Percentiles rank a stretch among this genome's conserved stretches.
Conservation (phyloP, 2,329 filamentous ascomycete species). For the Bertia moriformis region DNA sequence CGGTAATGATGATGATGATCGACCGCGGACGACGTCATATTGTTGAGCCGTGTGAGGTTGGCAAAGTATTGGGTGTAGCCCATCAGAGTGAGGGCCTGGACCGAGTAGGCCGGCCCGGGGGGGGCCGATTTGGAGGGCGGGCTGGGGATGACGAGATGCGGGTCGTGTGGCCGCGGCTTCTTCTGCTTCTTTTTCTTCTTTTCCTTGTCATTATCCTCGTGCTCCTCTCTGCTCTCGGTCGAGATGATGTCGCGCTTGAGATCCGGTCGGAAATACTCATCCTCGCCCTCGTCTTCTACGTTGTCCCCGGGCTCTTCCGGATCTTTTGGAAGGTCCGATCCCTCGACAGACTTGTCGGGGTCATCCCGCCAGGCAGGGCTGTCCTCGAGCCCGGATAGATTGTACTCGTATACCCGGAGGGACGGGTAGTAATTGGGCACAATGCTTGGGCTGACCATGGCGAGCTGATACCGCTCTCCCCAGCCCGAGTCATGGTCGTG, state of each 20-base stretch:
- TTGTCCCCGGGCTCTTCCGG: slow-evolving; percentile 8
- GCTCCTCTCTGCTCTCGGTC: slow-evolving; percentile 14
- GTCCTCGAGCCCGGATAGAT: slow-evolving; percentile 47
- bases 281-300: slow-evolving; percentile 6
- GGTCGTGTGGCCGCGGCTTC: slow-evolving; percentile 34
- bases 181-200: slow-evolving; percentile 25
- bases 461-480: background rate
- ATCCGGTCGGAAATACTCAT: slow-evolving; percentile 10
- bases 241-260: slow-evolving; percentile 12
- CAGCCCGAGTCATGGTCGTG: background rate
- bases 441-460: background rate
- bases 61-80: slow-evolving; percentile 85
- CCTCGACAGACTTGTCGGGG: slow-evolving; percentile 3
- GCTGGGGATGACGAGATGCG: slow-evolving; percentile 50
- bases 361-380: slow-evolving; percentile 24
- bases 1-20: slow-evolving; percentile 10
- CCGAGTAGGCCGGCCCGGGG: slow-evolving; percentile 80
- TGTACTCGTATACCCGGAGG: background rate
- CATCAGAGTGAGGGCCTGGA: slow-evolving; percentile 64
- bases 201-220: slow-evolving; percentile 22
- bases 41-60: slow-evolving; percentile 79
- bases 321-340: slow-evolving; percentile 10
- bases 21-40: slow-evolving; percentile 28
- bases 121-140: slow-evolving; percentile 58
- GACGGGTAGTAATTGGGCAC: background rate